phyloP scores from a whole-genome alignment of 371 early-diverging fungal species.

The Mucor circinelloides region DNA sequence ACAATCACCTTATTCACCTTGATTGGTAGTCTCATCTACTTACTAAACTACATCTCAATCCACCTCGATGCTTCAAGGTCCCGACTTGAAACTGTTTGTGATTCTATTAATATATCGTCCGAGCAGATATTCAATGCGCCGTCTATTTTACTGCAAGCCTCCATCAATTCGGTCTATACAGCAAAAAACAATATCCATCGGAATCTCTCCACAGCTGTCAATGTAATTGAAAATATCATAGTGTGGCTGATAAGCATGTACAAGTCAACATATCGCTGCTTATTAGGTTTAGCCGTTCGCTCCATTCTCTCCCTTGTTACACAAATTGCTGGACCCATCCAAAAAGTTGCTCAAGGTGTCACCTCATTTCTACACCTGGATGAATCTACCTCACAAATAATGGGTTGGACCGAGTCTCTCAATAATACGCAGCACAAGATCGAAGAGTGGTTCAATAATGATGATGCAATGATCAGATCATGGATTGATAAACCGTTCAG shows the following conservation, averaged over 20 bases:
- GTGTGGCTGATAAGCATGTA: constrained; percentile 37
- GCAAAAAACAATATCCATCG: constrained; percentile 28
- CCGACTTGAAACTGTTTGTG: constrained; percentile 19
- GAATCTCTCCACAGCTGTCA: constrained; percentile 7
- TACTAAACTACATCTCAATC: not conserved
- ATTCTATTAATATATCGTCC: constrained; percentile 11
- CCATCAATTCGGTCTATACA: constrained; percentile 6
- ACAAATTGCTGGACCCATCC: constrained; percentile 27
- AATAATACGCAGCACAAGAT: constrained; percentile 23
- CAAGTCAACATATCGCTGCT: constrained; percentile 44
- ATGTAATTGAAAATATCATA: constrained; percentile 20
- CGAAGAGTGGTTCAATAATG: constrained; percentile 29
- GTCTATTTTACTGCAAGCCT: constrained; percentile 2
- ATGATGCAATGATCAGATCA: constrained; percentile 9
- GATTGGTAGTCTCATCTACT: constrained; percentile 4
- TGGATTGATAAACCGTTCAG: constrained; percentile 31
- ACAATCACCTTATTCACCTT: constrained; percentile 13
- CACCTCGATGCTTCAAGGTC: constrained; percentile 2
- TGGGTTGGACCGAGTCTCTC: constrained; percentile 30
- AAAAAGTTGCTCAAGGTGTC: constrained; percentile 29
- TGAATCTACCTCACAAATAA: not conserved
- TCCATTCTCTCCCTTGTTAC: constrained; percentile 25
- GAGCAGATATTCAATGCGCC: constrained; percentile 21
- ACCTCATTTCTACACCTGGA: constrained; percentile 7
- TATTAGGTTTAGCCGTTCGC: constrained; percentile 36